Conservation (phyloP, 2,329 filamentous ascomycete species). For the Aspergillus fijiensis region DNA sequence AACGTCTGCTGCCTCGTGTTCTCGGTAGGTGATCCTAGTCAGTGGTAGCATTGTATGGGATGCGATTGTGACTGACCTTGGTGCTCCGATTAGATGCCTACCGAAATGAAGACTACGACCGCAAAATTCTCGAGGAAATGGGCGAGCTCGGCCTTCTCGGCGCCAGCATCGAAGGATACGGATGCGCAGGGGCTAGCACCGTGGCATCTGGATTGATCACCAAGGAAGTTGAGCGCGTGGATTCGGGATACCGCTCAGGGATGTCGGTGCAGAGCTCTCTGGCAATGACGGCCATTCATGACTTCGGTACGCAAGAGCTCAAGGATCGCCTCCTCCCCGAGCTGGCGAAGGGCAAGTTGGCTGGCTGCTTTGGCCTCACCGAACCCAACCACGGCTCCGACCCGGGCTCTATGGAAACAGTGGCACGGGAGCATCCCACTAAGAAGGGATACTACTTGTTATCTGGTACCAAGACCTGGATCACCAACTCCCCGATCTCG, state of each 20-base stretch:
- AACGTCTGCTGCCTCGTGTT: conserved; percentile 79
- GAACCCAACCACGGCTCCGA: conserved; percentile 93
- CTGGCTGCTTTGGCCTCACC: conserved; percentile 86
- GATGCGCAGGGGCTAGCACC: conserved; percentile 81
- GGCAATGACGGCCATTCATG: conserved; percentile 89
- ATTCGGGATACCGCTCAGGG: conserved; percentile 86
- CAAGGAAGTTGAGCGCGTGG: conserved; percentile 83
- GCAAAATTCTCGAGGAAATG: conserved; percentile 85
- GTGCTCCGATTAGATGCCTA: conserved; percentile 65
- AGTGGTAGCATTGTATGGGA: background rate
- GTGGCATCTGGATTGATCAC: conserved; percentile 89
- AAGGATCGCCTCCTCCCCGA: conserved; percentile 79
- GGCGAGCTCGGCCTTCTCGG: conserved; percentile 86
- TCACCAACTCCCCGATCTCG: conserved; percentile 88
- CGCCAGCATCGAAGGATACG: conserved; percentile 82
- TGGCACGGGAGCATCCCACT: conserved; percentile 77
- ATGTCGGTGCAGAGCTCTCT: conserved; percentile 93
- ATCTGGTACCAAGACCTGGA: conserved; percentile 88
- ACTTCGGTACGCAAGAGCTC: conserved; percentile 81
- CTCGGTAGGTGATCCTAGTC: conserved; percentile 61
- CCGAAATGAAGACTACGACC: conserved; percentile 82
- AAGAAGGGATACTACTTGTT: conserved; percentile 80
- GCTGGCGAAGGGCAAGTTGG: conserved; percentile 77
- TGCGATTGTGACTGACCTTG: background rate
- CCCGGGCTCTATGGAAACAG: conserved; percentile 85